Conservation (phyloP, 257 asterid genomes). For the Plectranthus barbatus region DNA sequence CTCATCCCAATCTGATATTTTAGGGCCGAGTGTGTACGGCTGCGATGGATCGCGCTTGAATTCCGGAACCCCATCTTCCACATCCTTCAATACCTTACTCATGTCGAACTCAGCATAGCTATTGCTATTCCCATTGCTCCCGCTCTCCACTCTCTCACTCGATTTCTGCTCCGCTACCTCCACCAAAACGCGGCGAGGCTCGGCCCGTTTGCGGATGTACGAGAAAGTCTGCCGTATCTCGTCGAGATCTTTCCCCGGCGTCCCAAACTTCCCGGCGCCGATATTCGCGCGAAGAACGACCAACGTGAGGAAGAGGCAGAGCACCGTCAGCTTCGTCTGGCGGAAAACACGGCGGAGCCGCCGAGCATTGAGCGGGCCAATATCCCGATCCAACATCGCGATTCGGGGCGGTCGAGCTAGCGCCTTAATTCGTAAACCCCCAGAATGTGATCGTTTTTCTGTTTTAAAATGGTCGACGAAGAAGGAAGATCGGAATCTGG, state of each 20-base stretch:
- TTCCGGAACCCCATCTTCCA: constrained; percentile 52
- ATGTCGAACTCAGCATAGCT: constrained; percentile 59
- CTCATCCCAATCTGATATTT: constrained; percentile 67
- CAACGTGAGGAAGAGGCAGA: constrained; percentile 66
- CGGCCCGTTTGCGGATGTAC: constrained; percentile 52
- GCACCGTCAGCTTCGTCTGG: constrained; percentile 59
- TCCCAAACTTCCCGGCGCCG: too few relatives aligned
- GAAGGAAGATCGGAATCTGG: background rate
- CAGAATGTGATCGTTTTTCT: background rate
- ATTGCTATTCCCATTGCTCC: constrained; percentile 26
- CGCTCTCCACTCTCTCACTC: background rate
- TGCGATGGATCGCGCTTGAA: constrained; percentile 39
- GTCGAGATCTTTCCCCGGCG: constrained; percentile 77
- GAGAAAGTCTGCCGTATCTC: constrained; percentile 77
- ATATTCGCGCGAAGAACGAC: constrained; percentile 60
- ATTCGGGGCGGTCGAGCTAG: background rate
- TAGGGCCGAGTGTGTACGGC: constrained; percentile 64
- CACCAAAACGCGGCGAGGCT: too few relatives aligned
- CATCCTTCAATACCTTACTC: constrained; percentile 48
- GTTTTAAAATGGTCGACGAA: background rate
- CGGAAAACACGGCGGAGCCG: constrained; percentile 51
- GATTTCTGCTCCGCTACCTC: constrained; percentile 26
- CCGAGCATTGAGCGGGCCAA: too few relatives aligned
- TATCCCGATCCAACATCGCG: constrained; percentile 53
- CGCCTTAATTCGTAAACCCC: background rate